Base-by-base conservation (phyloP, 2,329 filamentous ascomycete species). In the Botrytis hyacinthi region DNA sequence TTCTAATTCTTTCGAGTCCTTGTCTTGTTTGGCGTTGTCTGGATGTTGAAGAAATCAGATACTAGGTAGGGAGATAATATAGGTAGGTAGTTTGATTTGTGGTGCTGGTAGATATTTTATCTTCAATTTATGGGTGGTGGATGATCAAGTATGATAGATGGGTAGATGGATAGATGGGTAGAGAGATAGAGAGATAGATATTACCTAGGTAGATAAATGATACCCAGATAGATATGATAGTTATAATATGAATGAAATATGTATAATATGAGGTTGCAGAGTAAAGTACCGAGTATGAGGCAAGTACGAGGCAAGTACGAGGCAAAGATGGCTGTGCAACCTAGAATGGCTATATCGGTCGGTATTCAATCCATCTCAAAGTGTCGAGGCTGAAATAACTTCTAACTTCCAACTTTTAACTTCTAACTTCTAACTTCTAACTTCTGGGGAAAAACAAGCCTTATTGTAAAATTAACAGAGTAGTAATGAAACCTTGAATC, bases 251-350 rank as follows among this genome's bases (percentile, higher is more conserved):
- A 42, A 37, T 14, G 32, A 16, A 59, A 59, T 35, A 35, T 59
- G 18, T 35, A 60, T 35, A 29, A 22, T 35, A 35, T 37, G 20
- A 35, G 26, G 37, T n/a, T 18, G 51, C 14, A 44, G 42, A 42
- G 42, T 42, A n/a, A 22, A 26, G 10, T 60, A 37, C 20, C 57
- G 37, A 61, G 22, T 37, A 35, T 37, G 32, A 60, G 57, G 18
- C 57, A 35, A 42, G 8, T 4, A 0, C n/a, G n/a, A n/a, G n/a
- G n/a, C n/a, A 5, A 32, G 48, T 14, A 54, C 29, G n/a, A 29
- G 57, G 59, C 32, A 61, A 61, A 61, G 29, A 46, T 44, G 61
- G 40, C 61, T 65, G 61, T 65, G 40, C 61, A 44, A 22, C n/a
- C 6, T 20, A 42, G 42, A 44, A 29, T n/a, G 16, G n/a, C 8